A percentile compares a stretch with the other conserved stretches of the same genome.
These are phyloP conservation scores for Aegle marmelos DNA, from an alignment of 345 rosid genomes.

Conservation along the genomic window DNA sequence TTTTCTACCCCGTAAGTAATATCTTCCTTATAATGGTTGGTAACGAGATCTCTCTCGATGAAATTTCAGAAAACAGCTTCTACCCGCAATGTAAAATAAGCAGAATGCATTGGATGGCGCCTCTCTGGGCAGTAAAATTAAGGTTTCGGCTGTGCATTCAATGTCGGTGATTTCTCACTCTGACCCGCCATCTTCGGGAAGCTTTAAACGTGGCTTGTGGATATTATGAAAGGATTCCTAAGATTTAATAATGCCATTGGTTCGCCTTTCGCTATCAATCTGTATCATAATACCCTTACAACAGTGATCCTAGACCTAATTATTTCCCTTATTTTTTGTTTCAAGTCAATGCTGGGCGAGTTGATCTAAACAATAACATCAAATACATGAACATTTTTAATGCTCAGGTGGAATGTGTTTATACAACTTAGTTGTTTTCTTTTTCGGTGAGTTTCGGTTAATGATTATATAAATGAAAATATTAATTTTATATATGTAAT, in stretches of 20 bases:
- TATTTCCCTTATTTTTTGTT: conserved; percentile 78
- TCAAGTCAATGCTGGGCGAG: conserved; percentile 74
- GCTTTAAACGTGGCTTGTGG: conserved; percentile 48
- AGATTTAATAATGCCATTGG: conserved; percentile 63
- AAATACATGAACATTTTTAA: conserved; percentile 97
- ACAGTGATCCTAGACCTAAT: conserved; percentile 69
- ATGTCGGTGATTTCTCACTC: conserved; percentile 65
- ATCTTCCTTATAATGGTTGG: conserved; percentile 77
- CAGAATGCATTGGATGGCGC: conserved; percentile 62
- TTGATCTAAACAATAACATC: conserved; percentile 60
- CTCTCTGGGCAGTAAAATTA: conserved; percentile 63
- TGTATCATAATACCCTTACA: conserved; percentile 82
- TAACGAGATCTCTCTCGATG: conserved; percentile 60
- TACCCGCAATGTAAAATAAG: conserved; percentile 81
- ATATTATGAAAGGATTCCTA: conserved; percentile 61
- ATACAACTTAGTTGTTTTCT: too few relatives aligned
- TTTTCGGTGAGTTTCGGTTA: too few relatives aligned
- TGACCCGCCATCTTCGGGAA: conserved; percentile 74
- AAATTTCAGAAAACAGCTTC: conserved; percentile 52
- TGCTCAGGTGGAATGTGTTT: conserved; percentile 45
- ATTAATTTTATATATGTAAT: too few relatives aligned
- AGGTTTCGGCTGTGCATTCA: conserved; percentile 78
- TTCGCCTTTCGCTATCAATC: conserved; percentile 78
- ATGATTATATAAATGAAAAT: too few relatives aligned
- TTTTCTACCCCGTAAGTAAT: conserved; percentile 76